These are phyloP conservation scores for Cardamine resedifolia DNA, from an alignment of 345 rosid species.

Conservation along the genomic window DNA sequence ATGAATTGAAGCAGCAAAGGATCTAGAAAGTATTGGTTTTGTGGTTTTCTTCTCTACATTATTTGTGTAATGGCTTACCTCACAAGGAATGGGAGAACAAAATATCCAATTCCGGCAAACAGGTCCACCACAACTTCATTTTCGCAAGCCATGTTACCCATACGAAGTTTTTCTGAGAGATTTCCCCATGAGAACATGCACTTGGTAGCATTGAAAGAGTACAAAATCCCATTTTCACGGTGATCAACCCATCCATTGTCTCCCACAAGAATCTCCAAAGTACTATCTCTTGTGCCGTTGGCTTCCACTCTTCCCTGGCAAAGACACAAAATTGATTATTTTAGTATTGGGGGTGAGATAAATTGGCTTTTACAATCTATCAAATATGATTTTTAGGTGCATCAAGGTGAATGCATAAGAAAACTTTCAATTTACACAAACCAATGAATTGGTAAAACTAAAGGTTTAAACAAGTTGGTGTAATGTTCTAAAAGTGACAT, in stretches of 20 bases:
- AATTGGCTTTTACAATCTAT: no score
- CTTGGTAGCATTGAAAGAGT: slow-evolving; percentile 88
- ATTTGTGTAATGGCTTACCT: slow-evolving; percentile 48
- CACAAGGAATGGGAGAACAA: slow-evolving; percentile 85
- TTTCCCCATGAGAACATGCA: slow-evolving; percentile 99
- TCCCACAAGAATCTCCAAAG: slow-evolving; percentile 79
- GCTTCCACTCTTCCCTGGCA: slow-evolving; percentile 74
- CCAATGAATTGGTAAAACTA: no score
- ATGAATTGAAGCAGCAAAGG: background rate
- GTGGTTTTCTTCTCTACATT: background rate
- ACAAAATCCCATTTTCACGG: slow-evolving; percentile 78
- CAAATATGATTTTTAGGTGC: no score
- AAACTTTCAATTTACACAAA: no score
- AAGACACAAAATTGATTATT: slow-evolving; percentile 22
- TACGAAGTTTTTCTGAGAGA: slow-evolving; percentile 94
- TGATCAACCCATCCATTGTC: slow-evolving; percentile 91
- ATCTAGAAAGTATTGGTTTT: slow-evolving; percentile 4
- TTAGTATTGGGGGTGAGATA: no score
- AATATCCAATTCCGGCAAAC: slow-evolving; percentile 94
- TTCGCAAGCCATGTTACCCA: slow-evolving; percentile 64
- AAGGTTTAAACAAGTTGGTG: background rate
- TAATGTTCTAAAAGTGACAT: slow-evolving; percentile 31
- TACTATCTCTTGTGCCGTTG: slow-evolving; percentile 81
- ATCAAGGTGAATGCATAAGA: no score
- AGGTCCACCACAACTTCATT: slow-evolving; percentile 78